Evolutionary conservation across 306 rosid genomes (phyloP).

Genomic region (Bauhinia variegata): DNA sequence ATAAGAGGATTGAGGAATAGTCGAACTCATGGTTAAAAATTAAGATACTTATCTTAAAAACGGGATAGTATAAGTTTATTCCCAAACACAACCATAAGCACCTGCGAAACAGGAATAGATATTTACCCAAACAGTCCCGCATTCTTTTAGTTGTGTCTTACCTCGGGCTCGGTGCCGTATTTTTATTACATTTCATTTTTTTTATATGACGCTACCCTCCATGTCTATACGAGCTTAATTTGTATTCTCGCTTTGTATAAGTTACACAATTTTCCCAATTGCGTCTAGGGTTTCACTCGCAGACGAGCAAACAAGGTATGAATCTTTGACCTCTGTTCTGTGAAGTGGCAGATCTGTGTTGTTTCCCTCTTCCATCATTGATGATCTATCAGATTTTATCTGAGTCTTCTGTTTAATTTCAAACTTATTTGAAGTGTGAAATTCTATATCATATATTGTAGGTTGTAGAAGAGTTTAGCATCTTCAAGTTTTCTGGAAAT

Average conservation of each 20-base stretch:
- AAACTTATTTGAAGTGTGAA: not conserved
- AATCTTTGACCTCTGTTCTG: conserved; percentile 4
- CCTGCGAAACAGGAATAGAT: not conserved
- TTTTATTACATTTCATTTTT: too few relatives aligned
- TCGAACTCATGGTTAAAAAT: too few relatives aligned
- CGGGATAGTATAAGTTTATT: too few relatives aligned
- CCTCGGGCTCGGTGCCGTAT: too few relatives aligned
- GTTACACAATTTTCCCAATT: conserved; percentile 1
- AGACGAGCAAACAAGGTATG: conserved; percentile 43
- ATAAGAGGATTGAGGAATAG: too few relatives aligned
- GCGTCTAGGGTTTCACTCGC: conserved; percentile 30
- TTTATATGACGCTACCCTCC: too few relatives aligned
- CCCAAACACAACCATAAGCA: not conserved
- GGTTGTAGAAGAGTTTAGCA: conserved; percentile 25
- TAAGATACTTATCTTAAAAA: too few relatives aligned
- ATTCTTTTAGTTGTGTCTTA: too few relatives aligned
- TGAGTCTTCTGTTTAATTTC: conserved; percentile 4
- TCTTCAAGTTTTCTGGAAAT: conserved; percentile 44
- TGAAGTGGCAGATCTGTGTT: conserved; percentile 32
- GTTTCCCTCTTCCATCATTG: not conserved
- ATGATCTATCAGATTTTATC: conserved; percentile 10
- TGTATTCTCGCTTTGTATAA: too few relatives aligned
- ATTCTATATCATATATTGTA: conserved; percentile 26
- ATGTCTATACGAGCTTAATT: too few relatives aligned
- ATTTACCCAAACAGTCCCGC: not conserved